Conservation (phyloP, 176 grass and related monocot species). For the Oryza brachyantha region DNA sequence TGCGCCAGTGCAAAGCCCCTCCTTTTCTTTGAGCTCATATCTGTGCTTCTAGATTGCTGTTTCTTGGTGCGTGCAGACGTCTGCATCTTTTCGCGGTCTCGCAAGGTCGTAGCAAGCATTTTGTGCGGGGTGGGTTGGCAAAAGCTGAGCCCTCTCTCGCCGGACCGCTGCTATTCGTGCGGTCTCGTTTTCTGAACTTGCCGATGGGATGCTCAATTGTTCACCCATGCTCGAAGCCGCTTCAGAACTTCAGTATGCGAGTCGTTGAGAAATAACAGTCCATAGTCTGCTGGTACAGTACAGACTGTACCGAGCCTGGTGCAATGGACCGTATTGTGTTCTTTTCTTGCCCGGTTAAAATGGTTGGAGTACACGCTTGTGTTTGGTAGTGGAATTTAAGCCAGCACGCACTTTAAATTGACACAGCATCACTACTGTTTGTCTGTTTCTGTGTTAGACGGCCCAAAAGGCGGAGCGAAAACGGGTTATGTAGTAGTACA, state of each 20-base stretch:
- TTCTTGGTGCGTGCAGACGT: conserved; percentile 13
- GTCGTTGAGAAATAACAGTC: background rate
- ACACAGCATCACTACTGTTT: conserved; percentile 1
- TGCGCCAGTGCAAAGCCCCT: background rate
- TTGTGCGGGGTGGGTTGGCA: background rate
- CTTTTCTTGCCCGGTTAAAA: background rate
- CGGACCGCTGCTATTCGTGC: background rate
- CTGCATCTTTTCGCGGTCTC: background rate
- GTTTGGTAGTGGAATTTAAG: conserved; percentile 1
- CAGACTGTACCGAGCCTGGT: background rate
- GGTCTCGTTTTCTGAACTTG: background rate
- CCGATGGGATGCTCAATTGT: background rate
- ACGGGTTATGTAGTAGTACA: too few species aligned
- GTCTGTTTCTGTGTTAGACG: background rate
- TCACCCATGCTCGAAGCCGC: background rate
- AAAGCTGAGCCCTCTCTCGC: background rate
- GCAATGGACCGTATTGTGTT: background rate
- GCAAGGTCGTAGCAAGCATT: background rate
- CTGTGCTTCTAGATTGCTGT: background rate
- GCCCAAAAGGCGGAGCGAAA: background rate
- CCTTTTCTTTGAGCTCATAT: background rate
- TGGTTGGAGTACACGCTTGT: too few species aligned
- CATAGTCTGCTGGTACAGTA: background rate
- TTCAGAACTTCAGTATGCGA: background rate
- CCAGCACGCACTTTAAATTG: background rate